Conservation (phyloP, 1,284 basidiomycete genomes). For the Apiotrichum laibachii region DNA sequence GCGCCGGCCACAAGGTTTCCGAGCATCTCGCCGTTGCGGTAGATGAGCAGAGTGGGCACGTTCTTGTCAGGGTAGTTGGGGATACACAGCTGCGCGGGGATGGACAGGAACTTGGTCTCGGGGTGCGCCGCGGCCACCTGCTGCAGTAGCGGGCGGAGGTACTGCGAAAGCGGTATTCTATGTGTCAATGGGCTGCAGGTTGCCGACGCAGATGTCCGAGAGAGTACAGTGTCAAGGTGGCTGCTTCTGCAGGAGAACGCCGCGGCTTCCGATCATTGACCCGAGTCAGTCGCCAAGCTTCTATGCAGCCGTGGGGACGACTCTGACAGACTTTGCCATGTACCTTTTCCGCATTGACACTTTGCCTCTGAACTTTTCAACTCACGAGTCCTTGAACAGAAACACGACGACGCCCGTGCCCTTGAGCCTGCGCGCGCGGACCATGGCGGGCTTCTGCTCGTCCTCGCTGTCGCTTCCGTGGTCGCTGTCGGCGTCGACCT, state of each 20-base stretch:
- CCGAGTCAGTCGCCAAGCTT: background rate
- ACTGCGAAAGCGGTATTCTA: constrained; percentile 75
- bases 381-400: constrained; percentile 58
- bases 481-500: constrained; percentile 43
- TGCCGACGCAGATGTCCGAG: too few relatives aligned
- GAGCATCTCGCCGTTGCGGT: constrained; percentile 82
- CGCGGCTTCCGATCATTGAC: too few relatives aligned
- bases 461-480: constrained; percentile 40
- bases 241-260: too few relatives aligned
- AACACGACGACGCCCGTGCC: constrained; percentile 60
- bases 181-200: background rate
- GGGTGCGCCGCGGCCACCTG: constrained; percentile 77
- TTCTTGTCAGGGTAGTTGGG: constrained; percentile 90
- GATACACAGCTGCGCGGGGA: constrained; percentile 93
- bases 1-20: constrained; percentile 74
- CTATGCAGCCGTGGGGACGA: too few relatives aligned
- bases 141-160: constrained; percentile 68
- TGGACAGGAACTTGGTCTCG: constrained; percentile 91
- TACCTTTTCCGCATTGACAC: too few relatives aligned
- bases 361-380: background rate
- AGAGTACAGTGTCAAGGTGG: too few relatives aligned
- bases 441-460: constrained; percentile 25
- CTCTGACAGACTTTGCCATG: background rate
- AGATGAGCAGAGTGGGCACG: constrained; percentile 87
- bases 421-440: constrained; percentile 34